phyloP scores from a whole-genome alignment of 176 grass and related monocot species.

The Saccharum officinarum region DNA sequence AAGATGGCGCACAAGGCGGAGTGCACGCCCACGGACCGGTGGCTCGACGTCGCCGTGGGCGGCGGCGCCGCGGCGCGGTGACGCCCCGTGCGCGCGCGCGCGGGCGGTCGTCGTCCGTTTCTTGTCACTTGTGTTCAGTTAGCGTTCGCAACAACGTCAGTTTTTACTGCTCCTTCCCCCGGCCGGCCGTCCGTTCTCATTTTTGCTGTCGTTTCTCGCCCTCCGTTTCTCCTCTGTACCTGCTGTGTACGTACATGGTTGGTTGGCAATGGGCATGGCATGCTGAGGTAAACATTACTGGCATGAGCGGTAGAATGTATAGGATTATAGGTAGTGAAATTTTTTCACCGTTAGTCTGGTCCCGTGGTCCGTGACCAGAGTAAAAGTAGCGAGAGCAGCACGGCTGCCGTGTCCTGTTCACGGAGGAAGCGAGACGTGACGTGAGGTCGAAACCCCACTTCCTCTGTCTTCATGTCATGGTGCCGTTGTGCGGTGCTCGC shows the following conservation, averaged over 20 bases:
- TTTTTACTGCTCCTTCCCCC: too few species aligned
- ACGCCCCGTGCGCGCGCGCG: not conserved
- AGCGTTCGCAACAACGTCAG: not conserved
- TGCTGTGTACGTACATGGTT: slow-evolving; percentile 1
- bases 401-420: not conserved
- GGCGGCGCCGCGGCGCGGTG: not conserved
- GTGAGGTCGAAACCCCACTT: not conserved
- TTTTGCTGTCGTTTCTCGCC: not conserved
- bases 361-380: too few species aligned
- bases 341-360: too few species aligned
- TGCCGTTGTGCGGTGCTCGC: not conserved
- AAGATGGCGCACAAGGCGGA: slow-evolving; percentile 67
- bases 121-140: not conserved
- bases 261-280: not conserved
- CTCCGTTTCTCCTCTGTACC: not conserved
- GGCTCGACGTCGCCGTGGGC: slow-evolving; percentile 36
- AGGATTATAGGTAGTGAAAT: too few species aligned
- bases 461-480: too few species aligned
- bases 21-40: slow-evolving; percentile 58
- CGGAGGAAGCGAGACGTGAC: not conserved
- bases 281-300: not conserved
- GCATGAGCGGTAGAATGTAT: too few species aligned
- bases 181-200: too few species aligned
- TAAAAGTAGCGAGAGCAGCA: too few species aligned
- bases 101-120: not conserved